Evolutionary conservation across 495 filamentous ascomycete genomes (phyloP).

Genomic region (Penicillium nucicola): DNA sequence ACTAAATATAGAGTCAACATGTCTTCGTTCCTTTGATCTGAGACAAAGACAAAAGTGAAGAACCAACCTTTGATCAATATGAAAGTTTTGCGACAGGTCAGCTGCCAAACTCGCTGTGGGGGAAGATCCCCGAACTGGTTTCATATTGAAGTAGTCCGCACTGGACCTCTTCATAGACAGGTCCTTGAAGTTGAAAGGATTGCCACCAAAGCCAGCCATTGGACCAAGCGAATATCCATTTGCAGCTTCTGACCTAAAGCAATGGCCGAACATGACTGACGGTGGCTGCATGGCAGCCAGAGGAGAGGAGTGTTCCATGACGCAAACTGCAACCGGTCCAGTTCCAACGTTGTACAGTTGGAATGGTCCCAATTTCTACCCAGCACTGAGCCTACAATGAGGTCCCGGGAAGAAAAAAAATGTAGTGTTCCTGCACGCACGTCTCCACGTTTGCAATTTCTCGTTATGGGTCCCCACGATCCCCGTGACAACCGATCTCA

Average conservation of each 20-base stretch:
- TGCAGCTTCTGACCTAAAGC: conserved; percentile 52
- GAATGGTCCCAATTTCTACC: not conserved
- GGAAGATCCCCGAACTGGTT: conserved; percentile 77
- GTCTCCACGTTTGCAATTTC: conserved; percentile 13
- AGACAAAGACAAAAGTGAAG: not conserved
- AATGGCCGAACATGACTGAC: conserved; percentile 55
- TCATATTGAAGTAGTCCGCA: conserved; percentile 73
- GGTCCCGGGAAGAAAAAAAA: conserved; percentile 4
- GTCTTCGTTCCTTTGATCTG: conserved; percentile 8
- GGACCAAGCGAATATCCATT: conserved; percentile 42
- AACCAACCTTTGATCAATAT: conserved; percentile 81
- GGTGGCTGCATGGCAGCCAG: conserved; percentile 90
- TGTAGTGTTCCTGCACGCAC: not conserved
- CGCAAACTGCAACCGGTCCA: conserved; percentile 6
- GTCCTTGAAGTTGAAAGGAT: conserved; percentile 70
- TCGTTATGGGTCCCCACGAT: conserved; percentile 11
- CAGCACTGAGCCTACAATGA: conserved; percentile 6
- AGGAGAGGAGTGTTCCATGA: conserved; percentile 92
- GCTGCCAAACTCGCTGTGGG: conserved; percentile 86
- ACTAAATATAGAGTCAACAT: conserved; percentile 51
- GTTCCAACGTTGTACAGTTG: conserved; percentile 10
- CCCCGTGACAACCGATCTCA: conserved; percentile 8
- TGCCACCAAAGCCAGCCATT: conserved; percentile 56
- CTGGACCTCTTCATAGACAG: conserved; percentile 64
- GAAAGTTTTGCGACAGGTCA: conserved; percentile 95